These are phyloP conservation scores for Pyrenopolyporus hunteri DNA, from an alignment of 495 filamentous ascomycete species.

Conservation along the genomic window DNA sequence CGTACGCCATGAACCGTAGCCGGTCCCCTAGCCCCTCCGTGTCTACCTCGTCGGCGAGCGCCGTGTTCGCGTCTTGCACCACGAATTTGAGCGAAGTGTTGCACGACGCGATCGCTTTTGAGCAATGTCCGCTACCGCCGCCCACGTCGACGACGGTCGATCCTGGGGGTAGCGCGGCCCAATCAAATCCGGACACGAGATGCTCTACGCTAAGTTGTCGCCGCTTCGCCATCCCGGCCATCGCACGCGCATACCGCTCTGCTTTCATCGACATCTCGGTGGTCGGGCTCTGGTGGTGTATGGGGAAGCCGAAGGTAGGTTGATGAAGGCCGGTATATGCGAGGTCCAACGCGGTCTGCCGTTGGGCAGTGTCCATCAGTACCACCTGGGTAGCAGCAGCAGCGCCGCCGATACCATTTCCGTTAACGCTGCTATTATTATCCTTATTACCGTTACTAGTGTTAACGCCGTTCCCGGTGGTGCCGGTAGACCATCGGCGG, in stretches of 20 bases:
- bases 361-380: not conserved
- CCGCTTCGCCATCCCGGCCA: conserved; percentile 37
- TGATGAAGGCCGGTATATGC: conserved; percentile 9
- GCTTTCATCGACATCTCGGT: conserved; percentile 23
- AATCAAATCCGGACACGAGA: conserved; percentile 28
- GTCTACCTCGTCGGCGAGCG: conserved; percentile 23
- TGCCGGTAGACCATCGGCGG: conserved; percentile 21
- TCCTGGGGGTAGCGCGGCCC: conserved; percentile 6
- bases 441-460: not conserved
- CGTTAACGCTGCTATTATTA: no score
- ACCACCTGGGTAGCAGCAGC: not conserved
- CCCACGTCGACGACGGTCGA: conserved; percentile 48
- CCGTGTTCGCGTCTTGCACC: conserved; percentile 42
- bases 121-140: conserved; percentile 46
- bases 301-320: conserved; percentile 12
- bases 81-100: conserved; percentile 42
- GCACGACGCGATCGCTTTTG: conserved; percentile 37
- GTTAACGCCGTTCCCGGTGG: not conserved
- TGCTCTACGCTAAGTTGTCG: conserved; percentile 33
- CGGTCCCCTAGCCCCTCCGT: conserved; percentile 3
- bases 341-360: conserved; percentile 8
- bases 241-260: conserved; percentile 33
- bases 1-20: conserved; percentile 39
- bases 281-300: conserved; percentile 20
- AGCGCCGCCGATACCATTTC: not conserved